phyloP scores from a whole-genome alignment of 2,329 filamentous ascomycete species.

The Aspergillus candidus region DNA sequence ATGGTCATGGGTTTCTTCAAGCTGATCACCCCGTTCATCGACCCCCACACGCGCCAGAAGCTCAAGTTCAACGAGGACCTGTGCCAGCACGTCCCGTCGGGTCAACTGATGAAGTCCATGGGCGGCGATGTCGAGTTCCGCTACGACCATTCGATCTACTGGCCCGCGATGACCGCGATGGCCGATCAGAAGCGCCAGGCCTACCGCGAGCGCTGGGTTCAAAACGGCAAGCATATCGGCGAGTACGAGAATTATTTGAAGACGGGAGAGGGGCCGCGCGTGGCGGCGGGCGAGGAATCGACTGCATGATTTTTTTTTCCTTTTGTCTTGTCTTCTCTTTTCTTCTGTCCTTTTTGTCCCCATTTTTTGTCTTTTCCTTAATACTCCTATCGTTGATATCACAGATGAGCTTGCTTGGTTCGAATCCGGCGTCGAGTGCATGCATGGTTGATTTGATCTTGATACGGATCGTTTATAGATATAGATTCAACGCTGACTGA shows the following conservation, averaged over 20 bases:
- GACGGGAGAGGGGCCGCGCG: slow-evolving; percentile 50
- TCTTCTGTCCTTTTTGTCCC: background rate
- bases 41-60: slow-evolving; percentile 87
- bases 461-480: no score
- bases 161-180: slow-evolving; percentile 73
- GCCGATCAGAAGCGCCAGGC: slow-evolving; percentile 60
- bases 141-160: slow-evolving; percentile 84
- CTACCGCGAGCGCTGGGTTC: slow-evolving; percentile 66
- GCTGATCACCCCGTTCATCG: slow-evolving; percentile 91
- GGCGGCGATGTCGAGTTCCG: slow-evolving; percentile 80
- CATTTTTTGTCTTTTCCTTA: background rate
- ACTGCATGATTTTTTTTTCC: background rate
- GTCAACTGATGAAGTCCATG: slow-evolving; percentile 75
- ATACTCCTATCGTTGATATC: background rate
- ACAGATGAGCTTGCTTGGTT: background rate
- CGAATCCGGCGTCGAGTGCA: background rate
- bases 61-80: slow-evolving; percentile 97
- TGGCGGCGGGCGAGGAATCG: slow-evolving; percentile 25
- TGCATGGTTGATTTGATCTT: no score
- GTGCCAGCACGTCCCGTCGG: slow-evolving; percentile 68
- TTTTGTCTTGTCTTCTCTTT: background rate
- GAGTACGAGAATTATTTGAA: slow-evolving; percentile 84
- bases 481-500: background rate
- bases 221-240: slow-evolving; percentile 72
- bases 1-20: slow-evolving; percentile 93